A percentile compares a stretch with the other conserved stretches of the same genome.
Evolutionary conservation across 2,329 filamentous ascomycete genomes (phyloP).

Genomic region (Metarhizium robertsii): DNA sequence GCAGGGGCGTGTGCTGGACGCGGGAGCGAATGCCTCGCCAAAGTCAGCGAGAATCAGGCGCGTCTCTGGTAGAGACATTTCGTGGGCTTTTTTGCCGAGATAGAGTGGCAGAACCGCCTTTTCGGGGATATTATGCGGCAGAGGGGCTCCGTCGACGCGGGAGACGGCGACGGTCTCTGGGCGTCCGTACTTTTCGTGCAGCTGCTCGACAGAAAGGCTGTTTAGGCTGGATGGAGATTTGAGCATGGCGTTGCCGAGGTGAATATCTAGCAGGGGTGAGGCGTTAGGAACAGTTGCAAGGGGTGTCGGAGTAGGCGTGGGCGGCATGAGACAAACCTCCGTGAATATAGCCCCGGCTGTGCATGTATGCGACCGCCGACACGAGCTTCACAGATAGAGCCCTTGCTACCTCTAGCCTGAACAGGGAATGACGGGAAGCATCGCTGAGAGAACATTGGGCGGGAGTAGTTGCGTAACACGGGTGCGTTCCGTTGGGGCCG

Average conservation of each 20-base stretch:
- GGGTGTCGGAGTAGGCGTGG: no score
- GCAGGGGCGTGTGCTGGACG: background rate
- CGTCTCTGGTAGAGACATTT: constrained; percentile 18
- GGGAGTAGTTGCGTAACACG: background rate
- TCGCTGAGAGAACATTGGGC: constrained; percentile 2
- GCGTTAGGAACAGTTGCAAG: no score
- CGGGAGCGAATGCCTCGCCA: constrained; percentile 21
- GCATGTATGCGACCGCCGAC: constrained; percentile 12
- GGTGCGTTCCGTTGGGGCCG: constrained; percentile 4
- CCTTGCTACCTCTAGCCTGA: background rate
- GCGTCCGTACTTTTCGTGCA: constrained; percentile 21
- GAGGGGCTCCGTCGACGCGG: constrained; percentile 12
- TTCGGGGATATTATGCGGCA: constrained; percentile 17
- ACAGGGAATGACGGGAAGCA: background rate
- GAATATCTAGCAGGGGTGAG: constrained; percentile 11
- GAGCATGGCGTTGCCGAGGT: constrained; percentile 15
- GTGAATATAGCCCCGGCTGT: constrained; percentile 17
- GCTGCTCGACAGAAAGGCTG: constrained; percentile 19
- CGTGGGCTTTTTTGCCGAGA: constrained; percentile 19
- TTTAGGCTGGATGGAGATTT: constrained; percentile 9
- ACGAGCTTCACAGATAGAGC: constrained; percentile 8
- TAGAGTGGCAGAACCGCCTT: constrained; percentile 12
- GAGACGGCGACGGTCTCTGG: constrained; percentile 18
- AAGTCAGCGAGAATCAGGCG: constrained; percentile 23
- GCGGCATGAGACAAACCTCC: constrained; percentile 7